phyloP scores from a whole-genome alignment of 2,329 filamentous ascomycete genomes.

The Colletotrichum abscissum region DNA sequence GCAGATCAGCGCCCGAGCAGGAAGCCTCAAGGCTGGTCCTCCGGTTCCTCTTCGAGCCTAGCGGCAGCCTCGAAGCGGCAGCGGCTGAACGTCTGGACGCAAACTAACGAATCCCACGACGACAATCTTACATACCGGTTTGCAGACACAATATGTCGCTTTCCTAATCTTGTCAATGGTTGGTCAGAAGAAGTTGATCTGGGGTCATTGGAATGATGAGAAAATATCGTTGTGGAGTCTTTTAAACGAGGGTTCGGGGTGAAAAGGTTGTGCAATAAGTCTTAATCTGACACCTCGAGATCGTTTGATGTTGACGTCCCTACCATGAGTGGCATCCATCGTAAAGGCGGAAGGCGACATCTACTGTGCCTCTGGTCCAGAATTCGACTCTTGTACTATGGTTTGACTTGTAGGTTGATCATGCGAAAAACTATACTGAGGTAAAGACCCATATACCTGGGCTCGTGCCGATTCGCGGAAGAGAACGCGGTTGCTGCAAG shows the following conservation, averaged over 20 bases:
- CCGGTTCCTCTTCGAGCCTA: slow-evolving; percentile 14
- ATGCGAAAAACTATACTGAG: background rate
- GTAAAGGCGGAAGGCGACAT: background rate
- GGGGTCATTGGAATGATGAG: too few relatives aligned
- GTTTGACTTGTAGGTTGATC: background rate
- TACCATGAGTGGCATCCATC: background rate
- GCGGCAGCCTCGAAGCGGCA: background rate
- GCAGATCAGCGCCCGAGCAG: background rate
- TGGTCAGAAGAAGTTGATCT: background rate
- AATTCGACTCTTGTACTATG: background rate
- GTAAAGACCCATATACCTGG: background rate
- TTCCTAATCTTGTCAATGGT: background rate
- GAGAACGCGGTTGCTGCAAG: background rate
- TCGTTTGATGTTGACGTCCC: background rate
- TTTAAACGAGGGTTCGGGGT: too few relatives aligned
- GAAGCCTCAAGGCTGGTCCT: background rate
- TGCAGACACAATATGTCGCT: background rate
- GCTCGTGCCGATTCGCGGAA: slow-evolving; percentile 17
- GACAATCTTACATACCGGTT: background rate
- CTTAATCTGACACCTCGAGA: background rate
- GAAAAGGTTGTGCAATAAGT: background rate
- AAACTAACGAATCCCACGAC: background rate
- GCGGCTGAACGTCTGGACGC: slow-evolving; percentile 24
- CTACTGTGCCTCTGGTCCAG: background rate
- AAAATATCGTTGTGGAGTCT: too few relatives aligned